Conservation (phyloP, 208 protist genomes). For the Leishmania mexicana region DNA sequence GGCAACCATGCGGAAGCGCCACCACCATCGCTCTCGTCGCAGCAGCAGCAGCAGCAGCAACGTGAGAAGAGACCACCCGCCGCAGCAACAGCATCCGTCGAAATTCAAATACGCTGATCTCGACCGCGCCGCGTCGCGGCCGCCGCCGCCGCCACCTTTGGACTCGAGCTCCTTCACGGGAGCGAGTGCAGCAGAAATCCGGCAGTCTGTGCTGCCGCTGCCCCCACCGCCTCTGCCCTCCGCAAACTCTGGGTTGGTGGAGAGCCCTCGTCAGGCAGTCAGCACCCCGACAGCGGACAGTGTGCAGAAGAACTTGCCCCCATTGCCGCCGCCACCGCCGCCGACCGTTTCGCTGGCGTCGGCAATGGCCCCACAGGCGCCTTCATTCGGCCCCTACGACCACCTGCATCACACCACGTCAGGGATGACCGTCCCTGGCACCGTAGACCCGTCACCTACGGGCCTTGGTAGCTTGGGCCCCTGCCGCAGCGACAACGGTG, state of each 20-base stretch:
- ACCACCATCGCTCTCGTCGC: conserved; percentile 12
- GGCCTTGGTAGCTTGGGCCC: background rate
- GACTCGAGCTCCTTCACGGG: conserved; percentile 14
- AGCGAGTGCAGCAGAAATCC: conserved; percentile 4
- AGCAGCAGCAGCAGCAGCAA: conserved; percentile 18
- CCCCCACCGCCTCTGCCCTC: conserved; percentile 18
- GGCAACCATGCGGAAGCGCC: conserved; percentile 9
- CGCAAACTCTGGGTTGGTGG: background rate
- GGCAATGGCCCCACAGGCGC: background rate
- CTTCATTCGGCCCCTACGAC: conserved; percentile 47
- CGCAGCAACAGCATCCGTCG: background rate
- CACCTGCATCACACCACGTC: conserved; percentile 42
- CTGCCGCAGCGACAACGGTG: background rate
- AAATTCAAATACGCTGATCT: conserved; percentile 19
- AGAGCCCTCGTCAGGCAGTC: conserved; percentile 21
- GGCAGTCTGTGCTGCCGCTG: conserved; percentile 24
- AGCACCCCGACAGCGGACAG: background rate
- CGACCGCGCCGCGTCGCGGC: background rate
- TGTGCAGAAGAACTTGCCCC: background rate
- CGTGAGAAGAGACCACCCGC: background rate
- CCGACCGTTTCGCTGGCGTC: conserved; percentile 11
- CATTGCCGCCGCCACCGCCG: conserved; percentile 18
- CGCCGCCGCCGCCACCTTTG: background rate
- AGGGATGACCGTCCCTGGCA: background rate
- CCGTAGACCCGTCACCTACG: background rate